phyloP scores from a whole-genome alignment of 441 rosid species.

The Syzygium malaccense region DNA sequence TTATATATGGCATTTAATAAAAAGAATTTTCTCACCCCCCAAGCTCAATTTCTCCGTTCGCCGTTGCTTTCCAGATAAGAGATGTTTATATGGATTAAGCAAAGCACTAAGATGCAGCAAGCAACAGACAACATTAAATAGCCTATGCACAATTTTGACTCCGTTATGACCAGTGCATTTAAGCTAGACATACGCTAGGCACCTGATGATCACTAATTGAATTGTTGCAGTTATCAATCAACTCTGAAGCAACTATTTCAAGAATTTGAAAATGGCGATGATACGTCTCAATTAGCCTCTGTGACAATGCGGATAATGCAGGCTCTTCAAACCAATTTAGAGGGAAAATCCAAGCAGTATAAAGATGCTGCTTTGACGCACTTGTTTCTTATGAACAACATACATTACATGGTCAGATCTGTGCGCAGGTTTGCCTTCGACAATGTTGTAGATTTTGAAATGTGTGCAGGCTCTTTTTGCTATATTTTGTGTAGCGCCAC shows the following conservation, averaged over 20 bases:
- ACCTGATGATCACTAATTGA: constrained; percentile 2
- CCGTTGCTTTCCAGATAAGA: neutral
- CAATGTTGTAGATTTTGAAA: neutral
- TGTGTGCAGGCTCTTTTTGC: neutral
- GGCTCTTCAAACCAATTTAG: constrained; percentile 96
- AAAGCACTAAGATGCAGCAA: neutral
- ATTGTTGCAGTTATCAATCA: constrained; percentile 73
- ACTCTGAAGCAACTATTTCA: constrained; percentile 93
- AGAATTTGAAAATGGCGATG: constrained; percentile 74
- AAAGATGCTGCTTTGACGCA: constrained; percentile 85
- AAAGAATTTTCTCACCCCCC: neutral
- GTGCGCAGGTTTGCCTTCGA: constrained; percentile 67
- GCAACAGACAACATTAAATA: neutral
- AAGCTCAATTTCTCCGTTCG: neutral
- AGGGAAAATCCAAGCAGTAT: constrained; percentile 94
- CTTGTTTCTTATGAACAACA: constrained; percentile 94
- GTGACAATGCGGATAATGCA: constrained; percentile 96
- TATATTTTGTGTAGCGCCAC: neutral
- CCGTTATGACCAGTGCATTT: neutral
- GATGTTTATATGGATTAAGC: neutral
- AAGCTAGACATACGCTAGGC: neutral
- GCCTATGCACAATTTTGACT: neutral
- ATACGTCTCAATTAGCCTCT: constrained; percentile 76
- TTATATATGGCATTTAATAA: neutral
- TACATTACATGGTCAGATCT: constrained; percentile 99